Evolutionary conservation across 305 asterid genomes (phyloP), one percentile per base, ranked within the genome.

Genomic region (Plantago lanceolata): DNA sequence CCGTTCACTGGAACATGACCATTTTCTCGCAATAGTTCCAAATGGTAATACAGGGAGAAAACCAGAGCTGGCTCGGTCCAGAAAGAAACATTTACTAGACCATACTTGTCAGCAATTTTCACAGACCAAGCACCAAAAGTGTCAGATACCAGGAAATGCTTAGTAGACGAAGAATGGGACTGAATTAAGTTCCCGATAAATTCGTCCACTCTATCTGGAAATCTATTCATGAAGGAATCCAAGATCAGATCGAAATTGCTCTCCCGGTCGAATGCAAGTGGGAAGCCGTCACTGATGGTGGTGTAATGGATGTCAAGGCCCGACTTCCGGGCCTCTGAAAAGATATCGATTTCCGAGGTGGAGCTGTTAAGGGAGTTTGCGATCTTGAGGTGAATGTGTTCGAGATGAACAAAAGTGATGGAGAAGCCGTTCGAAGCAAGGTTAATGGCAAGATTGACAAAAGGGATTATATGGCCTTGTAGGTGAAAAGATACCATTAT

Each of bases 51-150:
- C 31, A 86, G 17, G 0, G 81, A 73, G 58, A 78, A 84, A 3
- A 78, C 88, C 15, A 80, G 19, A 0, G 90, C 85, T 8, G 89
- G 82, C 51, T 84, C 78, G 9, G 91, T 86, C 95, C 95, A 86
- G 63, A 86, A 75, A 0, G 95, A 86, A 33, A 84, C 95, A 43
- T 75, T 72, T 7, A 84, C 80, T 40, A 86, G 53, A 1, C 69
- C 68, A 24, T 76, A 72, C 50, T 84, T 86, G 3, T 19, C 45
- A 4, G 95, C 87, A 21, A 84, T 73, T 57, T 48, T 66, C 12
- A 65, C 71, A 0, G 75, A 68, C 90, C 90, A 86, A 0, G 71
- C 37, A 17, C 64, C 64, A 62, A 84, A 69, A 20, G 90, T 84
- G 37, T 86, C 90, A 31, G 90, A 71, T 2, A 86, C 67, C 69